Evolutionary conservation across 495 filamentous ascomycete species (phyloP).

Genomic region (Stereocaulon alpinum): DNA sequence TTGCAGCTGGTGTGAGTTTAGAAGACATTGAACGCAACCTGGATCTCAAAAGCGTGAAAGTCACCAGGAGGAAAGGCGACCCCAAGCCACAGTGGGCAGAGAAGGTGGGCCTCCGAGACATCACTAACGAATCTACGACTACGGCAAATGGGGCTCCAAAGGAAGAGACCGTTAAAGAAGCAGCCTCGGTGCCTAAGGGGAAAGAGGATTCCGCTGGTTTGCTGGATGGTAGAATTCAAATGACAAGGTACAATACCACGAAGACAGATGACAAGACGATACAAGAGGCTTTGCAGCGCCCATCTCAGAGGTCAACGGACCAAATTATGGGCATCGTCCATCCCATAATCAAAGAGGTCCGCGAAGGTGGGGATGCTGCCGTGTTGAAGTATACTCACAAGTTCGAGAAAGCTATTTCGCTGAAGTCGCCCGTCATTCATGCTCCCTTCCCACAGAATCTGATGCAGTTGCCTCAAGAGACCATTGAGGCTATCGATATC

Average conservation of each 20-base stretch:
- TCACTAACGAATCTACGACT: constrained; percentile 10
- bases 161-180: constrained; percentile 32
- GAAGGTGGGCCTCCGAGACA: constrained; percentile 56
- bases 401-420: constrained; percentile 86
- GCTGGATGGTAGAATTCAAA: constrained; percentile 58
- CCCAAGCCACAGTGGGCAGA: constrained; percentile 84
- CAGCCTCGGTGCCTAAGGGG: constrained; percentile 33
- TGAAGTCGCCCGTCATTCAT: constrained; percentile 76
- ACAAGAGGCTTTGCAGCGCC: constrained; percentile 62
- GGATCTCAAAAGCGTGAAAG: constrained; percentile 88
- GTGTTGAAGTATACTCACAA: constrained; percentile 89
- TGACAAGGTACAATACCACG: constrained; percentile 66
- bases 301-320: constrained; percentile 85
- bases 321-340: constrained; percentile 79
- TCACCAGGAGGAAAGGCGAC: constrained; percentile 82
- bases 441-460: constrained; percentile 76
- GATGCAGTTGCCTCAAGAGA: constrained; percentile 76
- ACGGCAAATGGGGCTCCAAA: constrained; percentile 10
- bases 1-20: constrained; percentile 69
- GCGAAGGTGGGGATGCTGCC: constrained; percentile 69
- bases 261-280: constrained; percentile 51
- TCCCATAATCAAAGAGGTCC: constrained; percentile 83
- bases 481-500: constrained; percentile 79
- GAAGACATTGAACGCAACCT: constrained; percentile 84
- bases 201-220: constrained; percentile 35